These are phyloP conservation scores for Rosa rugosa DNA, from an alignment of 306 rosid genomes.

Conservation along the genomic window DNA sequence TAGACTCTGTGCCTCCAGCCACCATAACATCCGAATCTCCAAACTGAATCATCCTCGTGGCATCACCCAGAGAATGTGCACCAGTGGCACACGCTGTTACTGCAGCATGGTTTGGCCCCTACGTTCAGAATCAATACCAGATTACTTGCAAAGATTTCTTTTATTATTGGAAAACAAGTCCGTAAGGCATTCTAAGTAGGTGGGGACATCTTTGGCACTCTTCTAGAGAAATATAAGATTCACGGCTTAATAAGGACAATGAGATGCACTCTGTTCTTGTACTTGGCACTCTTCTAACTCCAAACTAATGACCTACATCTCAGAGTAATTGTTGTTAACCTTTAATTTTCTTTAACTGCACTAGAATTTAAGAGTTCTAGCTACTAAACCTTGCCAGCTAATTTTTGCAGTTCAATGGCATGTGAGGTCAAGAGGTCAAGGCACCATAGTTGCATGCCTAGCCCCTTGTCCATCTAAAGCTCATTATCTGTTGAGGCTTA, in stretches of 20 bases:
- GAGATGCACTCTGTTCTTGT: slow-evolving; percentile 3
- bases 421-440: background rate
- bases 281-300: slow-evolving; percentile 6
- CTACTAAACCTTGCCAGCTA: background rate
- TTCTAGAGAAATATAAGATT: background rate
- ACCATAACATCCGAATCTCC: slow-evolving; percentile 97
- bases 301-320: slow-evolving; percentile 7
- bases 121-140: slow-evolving; percentile 13
- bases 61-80: slow-evolving; percentile 94
- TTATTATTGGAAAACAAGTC: slow-evolving; percentile 1
- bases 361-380: background rate
- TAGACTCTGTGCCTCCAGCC: slow-evolving; percentile 95
- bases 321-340: background rate
- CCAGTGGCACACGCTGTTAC: slow-evolving; percentile 98
- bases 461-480: background rate
- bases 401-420: background rate
- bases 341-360: background rate
- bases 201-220: slow-evolving; percentile 5
- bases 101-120: slow-evolving; percentile 96
- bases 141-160: slow-evolving; percentile 7
- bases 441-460: background rate
- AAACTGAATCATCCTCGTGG: slow-evolving; percentile 93
- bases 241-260: slow-evolving; percentile 24
- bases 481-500: background rate
- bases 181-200: background rate